Evolutionary conservation across 2,329 filamentous ascomycete genomes (phyloP).

Genomic region (Ambrosiella cleistominuta): DNA sequence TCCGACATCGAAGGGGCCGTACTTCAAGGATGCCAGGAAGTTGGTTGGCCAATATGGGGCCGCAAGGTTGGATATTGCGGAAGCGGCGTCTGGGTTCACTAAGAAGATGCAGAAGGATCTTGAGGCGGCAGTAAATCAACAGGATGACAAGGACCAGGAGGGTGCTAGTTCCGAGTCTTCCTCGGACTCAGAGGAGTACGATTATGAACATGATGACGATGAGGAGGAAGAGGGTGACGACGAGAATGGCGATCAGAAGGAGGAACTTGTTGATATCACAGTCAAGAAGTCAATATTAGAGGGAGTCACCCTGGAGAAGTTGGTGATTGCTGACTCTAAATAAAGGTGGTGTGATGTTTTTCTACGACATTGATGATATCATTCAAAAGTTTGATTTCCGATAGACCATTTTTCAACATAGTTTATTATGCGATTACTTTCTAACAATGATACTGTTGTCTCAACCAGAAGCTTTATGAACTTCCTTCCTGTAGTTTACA

Average conservation of each 20-base stretch:
- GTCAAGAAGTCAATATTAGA: conserved; percentile 11
- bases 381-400: conserved; percentile 11
- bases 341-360: neutral
- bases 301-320: conserved; percentile 16
- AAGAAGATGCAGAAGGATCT: conserved; percentile 94
- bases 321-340: conserved; percentile 12
- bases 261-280: conserved; percentile 11
- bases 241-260: conserved; percentile 14
- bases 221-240: conserved; percentile 18
- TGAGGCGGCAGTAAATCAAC: conserved; percentile 78
- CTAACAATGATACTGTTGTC: no score
- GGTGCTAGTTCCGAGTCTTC: conserved; percentile 17
- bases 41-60: conserved; percentile 45
- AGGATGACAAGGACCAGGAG: conserved; percentile 20
- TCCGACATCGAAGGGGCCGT: conserved; percentile 64
- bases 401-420: neutral
- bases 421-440: no score
- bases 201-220: conserved; percentile 16
- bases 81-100: conserved; percentile 86
- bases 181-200: conserved; percentile 17
- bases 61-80: conserved; percentile 64
- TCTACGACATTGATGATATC: conserved; percentile 15
- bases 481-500: no score
- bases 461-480: no score
- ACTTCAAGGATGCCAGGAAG: conserved; percentile 70